These are phyloP conservation scores for Thelephora terrestris DNA, from an alignment of 1,284 basidiomycete species.

Conservation along the genomic window DNA sequence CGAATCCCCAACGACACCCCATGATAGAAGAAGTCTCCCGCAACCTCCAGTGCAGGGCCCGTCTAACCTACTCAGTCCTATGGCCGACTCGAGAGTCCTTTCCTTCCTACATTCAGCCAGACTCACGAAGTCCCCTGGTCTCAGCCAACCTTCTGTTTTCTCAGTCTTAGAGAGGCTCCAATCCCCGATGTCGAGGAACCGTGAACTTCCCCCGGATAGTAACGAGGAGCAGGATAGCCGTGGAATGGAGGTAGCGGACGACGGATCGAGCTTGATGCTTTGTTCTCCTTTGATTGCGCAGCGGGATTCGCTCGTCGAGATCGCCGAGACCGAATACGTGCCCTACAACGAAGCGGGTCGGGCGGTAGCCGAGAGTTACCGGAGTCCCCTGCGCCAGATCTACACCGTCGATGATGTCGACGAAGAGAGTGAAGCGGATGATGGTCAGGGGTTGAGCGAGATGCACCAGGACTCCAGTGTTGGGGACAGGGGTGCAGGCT, in stretches of 20 bases:
- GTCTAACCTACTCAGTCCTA: constrained; percentile 10
- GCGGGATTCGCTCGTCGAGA: constrained; percentile 48
- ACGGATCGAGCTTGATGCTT: constrained; percentile 71
- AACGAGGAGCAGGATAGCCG: constrained; percentile 12
- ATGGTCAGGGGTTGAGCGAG: no score
- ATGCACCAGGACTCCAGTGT: no score
- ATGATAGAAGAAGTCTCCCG: constrained; percentile 15
- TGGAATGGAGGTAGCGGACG: constrained; percentile 11
- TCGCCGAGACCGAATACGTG: constrained; percentile 54
- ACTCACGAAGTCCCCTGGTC: constrained; percentile 43
- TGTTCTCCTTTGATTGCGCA: constrained; percentile 58
- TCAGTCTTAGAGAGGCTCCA: constrained; percentile 43
- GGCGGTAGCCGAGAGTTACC: neutral
- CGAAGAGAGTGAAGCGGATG: no score
- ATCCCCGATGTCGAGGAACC: constrained; percentile 16
- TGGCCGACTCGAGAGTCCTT: constrained; percentile 33
- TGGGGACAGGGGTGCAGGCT: no score
- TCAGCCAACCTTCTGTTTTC: constrained; percentile 45
- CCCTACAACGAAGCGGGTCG: constrained; percentile 28
- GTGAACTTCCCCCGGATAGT: neutral
- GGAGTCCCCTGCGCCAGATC: no score
- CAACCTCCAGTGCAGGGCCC: constrained; percentile 15
- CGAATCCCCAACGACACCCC: constrained; percentile 1
- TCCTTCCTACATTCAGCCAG: constrained; percentile 41
- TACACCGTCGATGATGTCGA: no score